phyloP scores from a whole-genome alignment of 2,329 filamentous ascomycete species.

The Tolypocladium tundrense region DNA sequence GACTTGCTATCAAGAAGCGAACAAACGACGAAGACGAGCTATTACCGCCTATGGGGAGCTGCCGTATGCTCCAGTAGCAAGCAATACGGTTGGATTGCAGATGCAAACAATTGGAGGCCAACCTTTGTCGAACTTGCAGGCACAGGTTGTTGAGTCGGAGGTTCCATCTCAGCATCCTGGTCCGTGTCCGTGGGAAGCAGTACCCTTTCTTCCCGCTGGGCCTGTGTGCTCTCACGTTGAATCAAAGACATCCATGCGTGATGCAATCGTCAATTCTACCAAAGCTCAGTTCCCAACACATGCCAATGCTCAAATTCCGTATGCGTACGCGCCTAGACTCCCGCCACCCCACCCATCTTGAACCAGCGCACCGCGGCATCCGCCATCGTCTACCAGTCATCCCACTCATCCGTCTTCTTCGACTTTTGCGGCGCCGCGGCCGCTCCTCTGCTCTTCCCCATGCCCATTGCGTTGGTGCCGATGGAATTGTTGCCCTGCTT shows the following conservation, averaged over 20 bases:
- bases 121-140: background rate
- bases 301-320: slow-evolving; percentile 5
- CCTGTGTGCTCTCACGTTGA: background rate
- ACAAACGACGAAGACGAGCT: background rate
- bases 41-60: background rate
- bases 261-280: background rate
- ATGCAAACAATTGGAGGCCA: background rate
- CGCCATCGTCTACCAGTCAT: slow-evolving; percentile 40
- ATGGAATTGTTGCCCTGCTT: slow-evolving; percentile 37
- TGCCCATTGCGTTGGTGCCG: slow-evolving; percentile 50
- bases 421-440: slow-evolving; percentile 24
- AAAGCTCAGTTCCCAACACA: background rate
- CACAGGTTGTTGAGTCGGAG: background rate
- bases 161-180: too few species aligned
- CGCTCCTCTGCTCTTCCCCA: slow-evolving; percentile 30
- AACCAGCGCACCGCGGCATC: background rate
- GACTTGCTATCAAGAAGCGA: background rate
- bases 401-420: slow-evolving; percentile 49
- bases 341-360: slow-evolving; percentile 17
- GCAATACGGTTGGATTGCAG: background rate
- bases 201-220: background rate
- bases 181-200: background rate
- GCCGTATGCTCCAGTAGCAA: background rate
- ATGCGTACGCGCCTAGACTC: slow-evolving; percentile 16
- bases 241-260: background rate